Conservation (phyloP, 2,329 filamentous ascomycete species). For the Monosporascus sp. region DNA sequence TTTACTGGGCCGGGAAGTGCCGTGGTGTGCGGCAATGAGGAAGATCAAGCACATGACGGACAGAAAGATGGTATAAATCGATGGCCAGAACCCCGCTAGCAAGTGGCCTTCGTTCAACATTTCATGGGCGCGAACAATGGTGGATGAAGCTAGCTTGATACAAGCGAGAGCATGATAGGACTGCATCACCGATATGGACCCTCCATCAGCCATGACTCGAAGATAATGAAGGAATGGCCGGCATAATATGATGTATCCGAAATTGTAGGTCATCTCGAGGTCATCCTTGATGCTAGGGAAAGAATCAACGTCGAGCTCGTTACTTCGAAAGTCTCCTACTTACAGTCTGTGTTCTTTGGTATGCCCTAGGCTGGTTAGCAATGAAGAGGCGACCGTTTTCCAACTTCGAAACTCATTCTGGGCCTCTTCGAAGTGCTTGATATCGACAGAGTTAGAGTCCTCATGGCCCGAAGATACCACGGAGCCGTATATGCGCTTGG, state of each 20-base stretch:
- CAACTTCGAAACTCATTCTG: constrained; percentile 2
- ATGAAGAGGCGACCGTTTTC: constrained; percentile 1
- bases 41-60: constrained; percentile 5
- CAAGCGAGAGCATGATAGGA: constrained; percentile 5
- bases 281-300: constrained; percentile 3
- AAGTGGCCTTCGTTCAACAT: neutral
- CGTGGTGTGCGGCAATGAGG: constrained; percentile 4
- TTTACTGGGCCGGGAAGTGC: constrained; percentile 1
- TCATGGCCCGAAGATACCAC: neutral
- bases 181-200: constrained; percentile 2
- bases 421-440: constrained; percentile 2
- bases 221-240: constrained; percentile 4
- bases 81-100: constrained; percentile 1
- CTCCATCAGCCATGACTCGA: constrained; percentile 3
- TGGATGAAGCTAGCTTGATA: constrained; percentile 3
- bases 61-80: constrained; percentile 5
- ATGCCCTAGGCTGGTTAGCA: neutral
- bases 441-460: neutral
- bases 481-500: neutral
- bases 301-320: neutral
- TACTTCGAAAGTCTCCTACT: neutral
- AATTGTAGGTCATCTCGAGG: constrained; percentile 6
- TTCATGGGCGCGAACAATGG: constrained; percentile 1
- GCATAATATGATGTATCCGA: constrained; percentile 4
- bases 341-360: constrained; percentile 1